Base-by-base conservation (phyloP, 1,284 basidiomycete genomes). In the Heterobasidion irregulare region DNA sequence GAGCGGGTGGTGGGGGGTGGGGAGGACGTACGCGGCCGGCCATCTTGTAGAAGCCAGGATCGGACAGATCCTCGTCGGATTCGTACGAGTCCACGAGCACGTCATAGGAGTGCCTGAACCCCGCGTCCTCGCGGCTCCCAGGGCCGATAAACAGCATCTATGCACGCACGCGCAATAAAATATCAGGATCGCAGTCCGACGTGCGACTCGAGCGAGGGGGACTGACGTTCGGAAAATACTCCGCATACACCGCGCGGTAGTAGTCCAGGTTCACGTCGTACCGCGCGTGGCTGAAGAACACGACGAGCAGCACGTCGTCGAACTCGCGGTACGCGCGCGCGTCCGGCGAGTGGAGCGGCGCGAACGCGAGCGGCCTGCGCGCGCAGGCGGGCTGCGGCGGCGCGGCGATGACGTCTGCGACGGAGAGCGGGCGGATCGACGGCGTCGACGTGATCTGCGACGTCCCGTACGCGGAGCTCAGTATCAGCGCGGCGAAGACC, bases 61-160 rank as follows among this genome's bases (percentile, higher is more conserved):
- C 68, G 16, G 57, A 64, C 12, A 76, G 63, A 59, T 76, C 70
- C 56, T 76, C 76, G 19, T 70, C 65, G 7, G 73, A 68, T 54
- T 72, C 64, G 57, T 75, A 79, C 6, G 75, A 73, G 56, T 79
- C 75, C 5, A 79, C 73, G 8, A 75, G 62, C 15, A 79, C 72
- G 57, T 79, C 77, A 53, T 78, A 78, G 2, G 77, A 77, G 59
- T 77, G 73, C 18, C 61, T 50, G 57, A 77, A 77, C 1, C 77
- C 77, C n/a, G 64, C 64, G 53, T 79, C 77, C 57, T 79, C 74
- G n/a, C 78, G 67, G 55, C 59, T 75, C 15, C 64, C 70, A 41
- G 77, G 75, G 8, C 78, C 75, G n/a, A 79, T 66, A 54, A 76
- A 78, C 8, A 78, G 58, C 45, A 79, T 76, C 75, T 79, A 48